Base-by-base conservation (phyloP, 768 basidiomycete species). In the Mycena amicta region DNA sequence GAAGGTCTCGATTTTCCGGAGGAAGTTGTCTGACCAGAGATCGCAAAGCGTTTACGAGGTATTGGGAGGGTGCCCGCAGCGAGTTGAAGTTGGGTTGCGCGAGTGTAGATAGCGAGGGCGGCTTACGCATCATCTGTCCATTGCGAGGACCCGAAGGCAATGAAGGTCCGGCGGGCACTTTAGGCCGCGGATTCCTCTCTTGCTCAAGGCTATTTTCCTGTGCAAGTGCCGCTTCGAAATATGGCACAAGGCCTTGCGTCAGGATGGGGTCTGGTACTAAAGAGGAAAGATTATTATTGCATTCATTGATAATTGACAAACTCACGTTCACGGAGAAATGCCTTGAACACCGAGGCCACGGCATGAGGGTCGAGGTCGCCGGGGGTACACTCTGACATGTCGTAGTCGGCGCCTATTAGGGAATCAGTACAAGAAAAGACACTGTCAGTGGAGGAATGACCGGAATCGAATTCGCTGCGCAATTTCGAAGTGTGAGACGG, bases 321-420 rank as follows among this genome's bases (percentile, higher is more conserved):
- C 95, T 78, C 74, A 96, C 95, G 76, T 82, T 97, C 94, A 56
- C 95, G 89, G 41, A 98, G 78, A 71, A 87, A 98, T 1, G 92
- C 89, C 72, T 96, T 97, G 76, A 96, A 97, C 28, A 96, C 77
- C 25, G 92, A 92, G 20, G 95, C 88, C 5, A 98, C 95, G 1
- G 93, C 92, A 71, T 98, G 94, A 47, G 95, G 95, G 68, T 98
- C 95, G 31, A 98, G 75, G 67, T 98, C 94, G 6, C 90, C 86
- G 25, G 93, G 94, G 50, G 83, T 82, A 61, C 87, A 90, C 60
- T 84, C 83, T 39, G 80, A 74, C 75, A 98, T 83, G 68, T 94
- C 88, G 66, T 88, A 93, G 74, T 98, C 95, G 52, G 88, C 90
- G 56, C 94, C 93, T 88, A 66, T 39, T 37, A 52, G 18, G 50